Base-by-base conservation (phyloP, 371 early-diverging fungal species). In the Fennellomyces sp. region DNA sequence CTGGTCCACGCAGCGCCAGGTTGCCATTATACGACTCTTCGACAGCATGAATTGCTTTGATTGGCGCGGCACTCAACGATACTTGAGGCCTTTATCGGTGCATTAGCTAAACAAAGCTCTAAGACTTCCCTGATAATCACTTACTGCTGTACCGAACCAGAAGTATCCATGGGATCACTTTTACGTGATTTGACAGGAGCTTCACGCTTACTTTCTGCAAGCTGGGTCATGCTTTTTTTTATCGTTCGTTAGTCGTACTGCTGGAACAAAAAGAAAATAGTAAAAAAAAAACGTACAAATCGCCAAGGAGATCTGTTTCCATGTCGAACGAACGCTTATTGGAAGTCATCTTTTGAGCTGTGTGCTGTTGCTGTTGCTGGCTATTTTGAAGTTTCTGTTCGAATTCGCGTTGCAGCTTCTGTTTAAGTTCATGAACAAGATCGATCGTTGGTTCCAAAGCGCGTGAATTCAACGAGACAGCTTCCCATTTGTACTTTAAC, bases 401-500 rank as follows among this genome's bases (percentile, higher is more conserved):
- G 21, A 72, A 68, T 8, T 80, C 78, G 17, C 69, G 57, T 45
- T 78, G 71, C 4, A 80, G 56, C 1, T 61, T 51, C 5, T 35
- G 54, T 29, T 65, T 69, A 2, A 78, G 42, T 15, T 70, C 68
- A 1, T 64, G 52, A 1, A 78, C 38, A 30, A 69, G 71, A 3
- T 69, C 64, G 0, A 62, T 28, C 10, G 78, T 75, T 3, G 76
- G 76, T n/a, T 57, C 51, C 30, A 56, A 6, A 11, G 36, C 39
- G n/a, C 23, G 28, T 23, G 30, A 45, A 17, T 63, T 70, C 15
- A 82, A 36, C 0, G 73, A 65, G 61, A 72, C 76, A 1, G 79
- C 76, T 58, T 82, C 77, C 83, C 80, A 82, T 67, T 80, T 82
- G 50, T 65, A 65, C 45, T 59, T 60, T 15, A 82, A 55, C 26